Evolutionary conservation across 768 basidiomycete species (phyloP), one percentile per base, ranked within the genome.

Genomic region (Serendipita sp.): DNA sequence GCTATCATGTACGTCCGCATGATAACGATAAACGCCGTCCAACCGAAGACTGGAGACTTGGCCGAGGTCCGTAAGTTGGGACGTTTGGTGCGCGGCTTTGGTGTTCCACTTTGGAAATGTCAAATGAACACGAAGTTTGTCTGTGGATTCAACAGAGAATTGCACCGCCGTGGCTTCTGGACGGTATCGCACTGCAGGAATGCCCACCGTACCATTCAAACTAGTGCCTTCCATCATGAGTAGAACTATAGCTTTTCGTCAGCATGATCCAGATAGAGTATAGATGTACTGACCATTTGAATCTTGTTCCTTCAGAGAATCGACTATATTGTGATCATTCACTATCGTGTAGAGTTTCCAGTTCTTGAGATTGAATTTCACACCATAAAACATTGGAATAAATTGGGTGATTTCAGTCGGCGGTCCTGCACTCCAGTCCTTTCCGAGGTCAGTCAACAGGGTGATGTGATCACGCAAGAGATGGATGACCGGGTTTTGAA

Each of bases 291-390:
- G 68, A 92, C 92, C 84, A 70, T 98, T 97, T 67, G 91, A 88
- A n/a, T 91, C 86, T 62, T 74, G 75, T 63, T 84, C 75, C 34
- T 85, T 74, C 2, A 93, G 91, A 65, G 87, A 88, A 75, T 96
- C 91, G 58, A 98, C 88, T 69, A 98, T 90, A 69, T 98, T 98
- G 69, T 92, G 91, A 72, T 98, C 95, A 69, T 98, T 98, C 60
- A 89, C 82, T 69, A 90, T 94, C 26, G 89, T 70, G 67, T 87
- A 86, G 58, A 95, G 70, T 64, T 82, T 79, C 72, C 84, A 94
- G 68, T 90, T 83, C 69, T 84, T 78, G 64, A 97, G 72, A 62
- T 83, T 78, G 53, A 96, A 66, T 56, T 85, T 77, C 66, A 94
- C 72, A 16, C 72, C 71, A 72, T 98, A 98, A 4, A 83, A 69